Evolutionary conservation across 306 rosid species (phyloP).

Genomic region (Cucumis cinereus): DNA sequence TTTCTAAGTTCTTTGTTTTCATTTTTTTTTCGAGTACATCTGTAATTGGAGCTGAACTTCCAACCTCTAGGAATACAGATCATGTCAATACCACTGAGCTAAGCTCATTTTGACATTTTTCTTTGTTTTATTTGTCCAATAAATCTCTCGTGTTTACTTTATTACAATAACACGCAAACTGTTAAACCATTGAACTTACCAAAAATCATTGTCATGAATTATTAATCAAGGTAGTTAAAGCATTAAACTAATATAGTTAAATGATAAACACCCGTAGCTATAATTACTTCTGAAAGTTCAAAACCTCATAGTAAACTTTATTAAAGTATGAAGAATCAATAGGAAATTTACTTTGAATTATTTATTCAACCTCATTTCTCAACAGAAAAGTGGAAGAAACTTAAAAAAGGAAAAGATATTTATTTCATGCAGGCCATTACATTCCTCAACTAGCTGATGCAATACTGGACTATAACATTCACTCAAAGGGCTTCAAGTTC

Average conservation of each 20-base stretch:
- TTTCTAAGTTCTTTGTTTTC: too few relatives aligned
- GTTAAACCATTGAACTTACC: not conserved
- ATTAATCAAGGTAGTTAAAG: not conserved
- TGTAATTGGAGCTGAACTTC: too few relatives aligned
- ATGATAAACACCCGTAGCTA: not conserved
- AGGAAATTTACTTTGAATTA: too few relatives aligned
- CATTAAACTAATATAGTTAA: not conserved
- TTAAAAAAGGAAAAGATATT: not conserved
- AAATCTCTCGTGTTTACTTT: not conserved
- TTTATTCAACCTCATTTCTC: not conserved
- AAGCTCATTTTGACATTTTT: too few relatives aligned
- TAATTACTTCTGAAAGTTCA: not conserved
- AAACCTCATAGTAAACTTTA: not conserved
- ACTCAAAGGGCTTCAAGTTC: slow-evolving; percentile 64
- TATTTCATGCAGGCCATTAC: slow-evolving; percentile 53
- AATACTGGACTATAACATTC: slow-evolving; percentile 54
- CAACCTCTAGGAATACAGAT: too few relatives aligned
- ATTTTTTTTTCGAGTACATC: too few relatives aligned
- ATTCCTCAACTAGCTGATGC: slow-evolving; percentile 66
- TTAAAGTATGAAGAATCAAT: not conserved
- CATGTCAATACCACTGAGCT: too few relatives aligned
- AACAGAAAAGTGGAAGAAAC: not conserved
- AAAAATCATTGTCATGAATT: not conserved
- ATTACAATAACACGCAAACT: too few relatives aligned
- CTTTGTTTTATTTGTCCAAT: too few relatives aligned